Conservation (phyloP, 331 rosid species). For the Quercus phellos region DNA sequence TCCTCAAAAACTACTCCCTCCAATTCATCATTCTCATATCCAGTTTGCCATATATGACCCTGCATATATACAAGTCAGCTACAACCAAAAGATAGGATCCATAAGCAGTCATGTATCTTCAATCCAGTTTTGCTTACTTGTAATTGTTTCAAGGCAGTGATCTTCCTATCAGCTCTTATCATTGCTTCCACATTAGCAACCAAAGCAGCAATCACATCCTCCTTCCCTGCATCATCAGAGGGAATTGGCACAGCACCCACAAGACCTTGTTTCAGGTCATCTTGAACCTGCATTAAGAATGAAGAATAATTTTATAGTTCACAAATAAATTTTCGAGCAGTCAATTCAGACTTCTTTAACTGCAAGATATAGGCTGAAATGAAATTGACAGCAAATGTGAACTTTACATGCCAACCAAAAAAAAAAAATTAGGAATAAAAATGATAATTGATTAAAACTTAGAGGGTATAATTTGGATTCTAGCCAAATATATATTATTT, state of each 20-base stretch:
- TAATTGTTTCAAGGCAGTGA: constrained; percentile 88
- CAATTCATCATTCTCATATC: constrained; percentile 74
- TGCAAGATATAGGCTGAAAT: neutral
- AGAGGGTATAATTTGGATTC: too few relatives aligned
- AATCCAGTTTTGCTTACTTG: constrained; percentile 49
- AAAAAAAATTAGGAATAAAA: too few relatives aligned
- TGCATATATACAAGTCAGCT: constrained; percentile 36
- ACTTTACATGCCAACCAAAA: too few relatives aligned
- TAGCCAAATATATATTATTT: too few relatives aligned
- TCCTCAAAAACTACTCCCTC: constrained; percentile 81
- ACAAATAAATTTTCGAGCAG: neutral
- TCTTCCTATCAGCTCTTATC: constrained; percentile 95
- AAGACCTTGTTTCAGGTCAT: constrained; percentile 75
- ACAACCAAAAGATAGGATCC: constrained; percentile 10
- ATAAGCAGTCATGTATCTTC: neutral
- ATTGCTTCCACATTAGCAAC: constrained; percentile 80
- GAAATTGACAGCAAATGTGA: too few relatives aligned
- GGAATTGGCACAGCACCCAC: constrained; percentile 81
- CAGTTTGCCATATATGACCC: constrained; percentile 97
- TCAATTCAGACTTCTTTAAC: constrained; percentile 9
- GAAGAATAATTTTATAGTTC: neutral
- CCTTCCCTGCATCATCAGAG: constrained; percentile 66
- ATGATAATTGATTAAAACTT: too few relatives aligned
- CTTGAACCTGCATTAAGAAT: constrained; percentile 55
- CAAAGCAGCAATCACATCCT: constrained; percentile 69